phyloP scores from a whole-genome alignment of 768 basidiomycete genomes.

The Rhizopogon vesiculosus region DNA sequence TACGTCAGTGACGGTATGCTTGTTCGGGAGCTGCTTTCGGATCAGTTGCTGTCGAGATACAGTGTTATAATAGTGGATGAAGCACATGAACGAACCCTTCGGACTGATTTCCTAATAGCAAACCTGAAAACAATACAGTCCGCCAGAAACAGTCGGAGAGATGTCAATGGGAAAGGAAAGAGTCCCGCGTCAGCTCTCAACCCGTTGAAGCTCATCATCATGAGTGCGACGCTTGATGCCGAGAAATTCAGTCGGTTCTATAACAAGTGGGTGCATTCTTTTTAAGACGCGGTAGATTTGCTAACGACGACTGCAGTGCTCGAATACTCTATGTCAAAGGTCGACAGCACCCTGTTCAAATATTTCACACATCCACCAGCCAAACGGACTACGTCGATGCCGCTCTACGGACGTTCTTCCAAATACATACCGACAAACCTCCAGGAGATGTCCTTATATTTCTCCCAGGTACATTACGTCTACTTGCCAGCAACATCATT shows the following conservation, averaged over 20 bases:
- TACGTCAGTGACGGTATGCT: constrained; percentile 99
- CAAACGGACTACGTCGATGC: constrained; percentile 86
- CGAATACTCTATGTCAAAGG: constrained; percentile 90
- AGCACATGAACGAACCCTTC: constrained; percentile 92
- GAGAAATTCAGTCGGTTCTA: constrained; percentile 92
- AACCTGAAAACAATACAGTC: constrained; percentile 80
- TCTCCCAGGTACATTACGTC: constrained; percentile 59
- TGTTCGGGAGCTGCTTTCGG: constrained; percentile 83
- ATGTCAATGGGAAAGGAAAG: constrained; percentile 43
- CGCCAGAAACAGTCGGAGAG: constrained; percentile 47
- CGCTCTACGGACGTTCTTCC: constrained; percentile 89
- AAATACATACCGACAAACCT: constrained; percentile 78
- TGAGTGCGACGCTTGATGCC: constrained; percentile 97
- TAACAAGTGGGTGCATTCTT: constrained; percentile 51
- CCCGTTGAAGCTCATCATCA: constrained; percentile 88
- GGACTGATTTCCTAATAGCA: constrained; percentile 92
- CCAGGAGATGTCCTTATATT: constrained; percentile 92
- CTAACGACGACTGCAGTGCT: constrained; percentile 45
- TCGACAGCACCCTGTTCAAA: constrained; percentile 86
- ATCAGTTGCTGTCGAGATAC: constrained; percentile 73
- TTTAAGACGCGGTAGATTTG: neutral
- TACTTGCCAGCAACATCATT: neutral
- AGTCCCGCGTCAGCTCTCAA: constrained; percentile 34
- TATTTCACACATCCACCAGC: constrained; percentile 70
- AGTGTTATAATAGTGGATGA: constrained; percentile 92